These are phyloP conservation scores for Ilyonectria robusta DNA, from an alignment of 2,329 filamentous ascomycete genomes.

Conservation along the genomic window DNA sequence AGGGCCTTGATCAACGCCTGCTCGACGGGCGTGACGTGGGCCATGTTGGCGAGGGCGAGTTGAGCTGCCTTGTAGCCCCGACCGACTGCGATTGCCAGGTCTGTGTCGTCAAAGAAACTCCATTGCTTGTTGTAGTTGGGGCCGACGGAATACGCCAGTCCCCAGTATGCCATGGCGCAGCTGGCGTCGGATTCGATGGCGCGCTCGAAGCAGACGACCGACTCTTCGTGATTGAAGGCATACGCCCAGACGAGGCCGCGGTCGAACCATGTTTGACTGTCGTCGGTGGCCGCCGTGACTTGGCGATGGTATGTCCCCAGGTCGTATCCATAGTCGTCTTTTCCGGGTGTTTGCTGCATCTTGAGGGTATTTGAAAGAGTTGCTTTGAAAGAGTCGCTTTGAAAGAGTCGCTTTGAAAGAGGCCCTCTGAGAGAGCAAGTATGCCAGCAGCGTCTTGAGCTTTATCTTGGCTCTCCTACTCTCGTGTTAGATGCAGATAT, in stretches of 20 bases:
- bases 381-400: background rate
- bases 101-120: constrained; percentile 76
- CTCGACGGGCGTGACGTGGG: constrained; percentile 57
- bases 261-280: constrained; percentile 59
- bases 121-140: constrained; percentile 86
- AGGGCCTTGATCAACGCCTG: constrained; percentile 74
- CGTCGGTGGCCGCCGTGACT: constrained; percentile 1
- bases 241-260: constrained; percentile 82
- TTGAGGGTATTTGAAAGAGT: background rate
- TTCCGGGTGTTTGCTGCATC: background rate
- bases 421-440: too few relatives aligned
- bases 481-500: background rate
- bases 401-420: background rate
- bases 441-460: background rate
- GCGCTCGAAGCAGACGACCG: constrained; percentile 73
- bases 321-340: constrained; percentile 20
- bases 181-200: constrained; percentile 67
- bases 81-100: constrained; percentile 57
- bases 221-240: constrained; percentile 83
- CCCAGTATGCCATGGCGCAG: constrained; percentile 78
- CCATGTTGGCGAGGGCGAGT: constrained; percentile 6
- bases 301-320: constrained; percentile 17
- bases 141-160: constrained; percentile 78
- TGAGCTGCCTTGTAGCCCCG: constrained; percentile 23
- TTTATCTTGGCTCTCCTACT: background rate